Conservation (phyloP, 1,284 basidiomycete genomes). For the Ceratobasidium theobromae region DNA sequence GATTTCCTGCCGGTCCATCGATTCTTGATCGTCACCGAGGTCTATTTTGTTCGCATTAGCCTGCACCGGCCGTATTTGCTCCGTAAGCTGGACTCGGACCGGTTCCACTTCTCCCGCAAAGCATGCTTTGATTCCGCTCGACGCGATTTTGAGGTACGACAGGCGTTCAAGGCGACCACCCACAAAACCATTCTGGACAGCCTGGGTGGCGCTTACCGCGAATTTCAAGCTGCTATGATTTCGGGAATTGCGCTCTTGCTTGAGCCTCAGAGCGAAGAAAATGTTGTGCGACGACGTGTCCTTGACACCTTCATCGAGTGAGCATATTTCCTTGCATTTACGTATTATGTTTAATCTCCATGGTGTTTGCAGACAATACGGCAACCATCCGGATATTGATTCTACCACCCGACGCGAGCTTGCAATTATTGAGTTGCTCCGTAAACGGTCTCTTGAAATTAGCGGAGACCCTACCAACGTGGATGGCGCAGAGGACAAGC, state of each 20-base stretch:
- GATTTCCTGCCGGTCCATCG: slow-evolving; percentile 71
- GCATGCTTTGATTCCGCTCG: slow-evolving; percentile 80
- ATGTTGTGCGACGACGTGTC: slow-evolving; percentile 69
- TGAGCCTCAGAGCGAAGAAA: slow-evolving; percentile 68
- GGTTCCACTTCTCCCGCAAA: slow-evolving; percentile 68
- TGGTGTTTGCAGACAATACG: slow-evolving; percentile 39
- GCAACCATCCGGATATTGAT: slow-evolving; percentile 60
- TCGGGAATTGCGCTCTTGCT: slow-evolving; percentile 80
- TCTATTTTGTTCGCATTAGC: slow-evolving; percentile 76
- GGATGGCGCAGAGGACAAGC: slow-evolving; percentile 32
- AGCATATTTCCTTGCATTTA: slow-evolving; percentile 47
- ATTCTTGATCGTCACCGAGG: slow-evolving; percentile 74
- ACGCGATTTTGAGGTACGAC: slow-evolving; percentile 71
- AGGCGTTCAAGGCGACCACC: slow-evolving; percentile 60
- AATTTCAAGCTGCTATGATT: slow-evolving; percentile 84
- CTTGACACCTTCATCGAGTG: slow-evolving; percentile 71
- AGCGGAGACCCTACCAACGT: slow-evolving; percentile 27
- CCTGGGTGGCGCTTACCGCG: slow-evolving; percentile 75
- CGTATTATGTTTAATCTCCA: slow-evolving; percentile 30
- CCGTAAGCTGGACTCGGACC: slow-evolving; percentile 68
- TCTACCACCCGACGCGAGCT: slow-evolving; percentile 77
- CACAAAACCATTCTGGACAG: slow-evolving; percentile 64
- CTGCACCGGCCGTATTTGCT: slow-evolving; percentile 73
- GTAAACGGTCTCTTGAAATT: slow-evolving; percentile 18
- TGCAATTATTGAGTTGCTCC: slow-evolving; percentile 75